Conservation (phyloP, 768 basidiomycete genomes). For the Lentinula lateritia region DNA sequence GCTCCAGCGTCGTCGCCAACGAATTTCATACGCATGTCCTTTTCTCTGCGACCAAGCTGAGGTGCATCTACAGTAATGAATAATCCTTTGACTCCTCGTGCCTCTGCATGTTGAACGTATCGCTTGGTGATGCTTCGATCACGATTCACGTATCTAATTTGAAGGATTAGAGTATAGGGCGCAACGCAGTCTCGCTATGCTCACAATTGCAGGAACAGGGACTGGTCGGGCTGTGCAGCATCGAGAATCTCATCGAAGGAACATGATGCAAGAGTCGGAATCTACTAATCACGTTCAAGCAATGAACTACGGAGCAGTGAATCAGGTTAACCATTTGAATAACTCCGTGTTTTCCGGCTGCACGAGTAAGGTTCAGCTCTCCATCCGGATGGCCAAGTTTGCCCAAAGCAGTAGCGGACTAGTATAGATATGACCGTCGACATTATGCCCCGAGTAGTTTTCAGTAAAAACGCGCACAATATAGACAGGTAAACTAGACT, state of each 20-base stretch:
- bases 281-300: conserved; percentile 37
- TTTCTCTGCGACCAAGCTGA: conserved; percentile 89
- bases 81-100: conserved; percentile 83
- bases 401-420: conserved; percentile 81
- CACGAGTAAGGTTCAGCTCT: conserved; percentile 85
- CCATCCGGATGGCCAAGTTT: conserved; percentile 97
- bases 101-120: conserved; percentile 86
- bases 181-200: conserved; percentile 11
- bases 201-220: conserved; percentile 82
- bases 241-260: conserved; percentile 96
- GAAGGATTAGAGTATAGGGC: background rate
- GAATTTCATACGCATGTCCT: conserved; percentile 98
- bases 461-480: conserved; percentile 41
- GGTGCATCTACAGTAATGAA: conserved; percentile 99
- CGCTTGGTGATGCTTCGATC: conserved; percentile 81
- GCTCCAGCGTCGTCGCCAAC: conserved; percentile 67
- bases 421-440: background rate
- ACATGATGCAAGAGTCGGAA: conserved; percentile 92
- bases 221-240: conserved; percentile 71
- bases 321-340: conserved; percentile 59
- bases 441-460: background rate
- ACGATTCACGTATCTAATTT: conserved; percentile 78
- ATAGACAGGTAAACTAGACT: conserved; percentile 72
- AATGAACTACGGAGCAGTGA: background rate
- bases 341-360: conserved; percentile 73